Evolutionary conservation across 2,329 filamentous ascomycete genomes (phyloP).

Genomic region (Hyphodiscus sp.): DNA sequence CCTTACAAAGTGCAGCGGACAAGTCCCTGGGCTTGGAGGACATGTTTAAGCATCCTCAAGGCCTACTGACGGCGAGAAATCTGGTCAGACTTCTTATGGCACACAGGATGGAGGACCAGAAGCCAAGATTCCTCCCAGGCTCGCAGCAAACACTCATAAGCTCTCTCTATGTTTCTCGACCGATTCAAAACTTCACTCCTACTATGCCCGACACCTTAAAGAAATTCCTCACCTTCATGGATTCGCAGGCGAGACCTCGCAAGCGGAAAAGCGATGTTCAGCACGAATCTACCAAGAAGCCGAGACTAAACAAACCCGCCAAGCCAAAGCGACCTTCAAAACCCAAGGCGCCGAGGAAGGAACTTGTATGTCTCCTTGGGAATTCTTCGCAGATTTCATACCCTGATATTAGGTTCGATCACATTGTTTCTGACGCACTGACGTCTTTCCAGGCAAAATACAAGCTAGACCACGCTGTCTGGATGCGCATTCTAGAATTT

Average conservation of each 20-base stretch:
- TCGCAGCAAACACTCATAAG: background rate
- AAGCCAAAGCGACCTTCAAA: background rate
- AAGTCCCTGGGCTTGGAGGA: background rate
- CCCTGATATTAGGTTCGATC: too few species aligned
- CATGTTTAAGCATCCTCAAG: background rate
- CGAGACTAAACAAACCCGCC: background rate
- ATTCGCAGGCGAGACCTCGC: background rate
- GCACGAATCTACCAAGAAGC: background rate
- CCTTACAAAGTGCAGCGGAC: background rate
- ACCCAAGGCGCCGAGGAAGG: background rate
- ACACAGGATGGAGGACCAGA: background rate
- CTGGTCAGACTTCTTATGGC: background rate
- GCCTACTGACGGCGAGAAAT: background rate
- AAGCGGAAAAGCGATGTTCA: background rate
- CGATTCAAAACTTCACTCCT: background rate
- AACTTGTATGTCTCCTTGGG: background rate
- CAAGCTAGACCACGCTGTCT: background rate
- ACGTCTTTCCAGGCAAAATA: background rate
- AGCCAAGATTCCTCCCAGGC: background rate
- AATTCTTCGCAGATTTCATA: too few species aligned
- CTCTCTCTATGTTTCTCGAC: background rate
- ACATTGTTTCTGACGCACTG: background rate
- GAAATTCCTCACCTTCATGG: background rate
- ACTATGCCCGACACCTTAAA: background rate
- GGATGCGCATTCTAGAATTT: slow-evolving; percentile 14